A percentile compares a stretch with the other conserved stretches of the same genome.
Conservation (phyloP, 345 rosid genomes). For the Streptanthus diversifolius region DNA sequence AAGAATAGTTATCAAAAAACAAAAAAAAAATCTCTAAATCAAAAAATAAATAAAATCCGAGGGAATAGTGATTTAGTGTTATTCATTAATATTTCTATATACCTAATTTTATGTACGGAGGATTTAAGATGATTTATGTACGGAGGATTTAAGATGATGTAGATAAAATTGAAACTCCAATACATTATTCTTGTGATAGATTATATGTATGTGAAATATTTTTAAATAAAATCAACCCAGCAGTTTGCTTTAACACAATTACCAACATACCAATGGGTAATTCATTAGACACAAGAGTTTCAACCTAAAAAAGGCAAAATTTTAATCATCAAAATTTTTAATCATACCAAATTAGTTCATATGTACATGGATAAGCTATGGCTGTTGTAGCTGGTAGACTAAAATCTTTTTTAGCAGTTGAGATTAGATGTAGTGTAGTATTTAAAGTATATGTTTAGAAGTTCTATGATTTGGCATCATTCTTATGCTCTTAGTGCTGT, state of each 20-base stretch:
- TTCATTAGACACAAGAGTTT: background rate
- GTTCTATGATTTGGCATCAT: slow-evolving; percentile 26
- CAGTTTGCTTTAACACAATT: background rate
- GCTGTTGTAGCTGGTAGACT: background rate
- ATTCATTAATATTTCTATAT: background rate
- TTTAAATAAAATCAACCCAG: background rate
- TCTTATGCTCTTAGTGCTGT: slow-evolving; percentile 21
- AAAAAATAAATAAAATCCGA: too few species aligned
- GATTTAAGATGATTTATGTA: slow-evolving; percentile 5
- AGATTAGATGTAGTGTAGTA: background rate
- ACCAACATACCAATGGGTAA: background rate
- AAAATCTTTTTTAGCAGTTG: background rate
- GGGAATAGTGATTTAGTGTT: background rate
- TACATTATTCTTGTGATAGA: background rate
- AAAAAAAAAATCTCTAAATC: too few species aligned
- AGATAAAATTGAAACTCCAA: background rate
- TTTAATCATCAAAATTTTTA: background rate
- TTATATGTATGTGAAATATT: slow-evolving; percentile 1
- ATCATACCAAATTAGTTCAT: background rate
- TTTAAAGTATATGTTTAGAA: background rate
- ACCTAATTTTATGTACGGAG: slow-evolving; percentile 18
- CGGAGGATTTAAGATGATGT: background rate
- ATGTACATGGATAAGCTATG: background rate
- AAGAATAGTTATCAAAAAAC: too few species aligned
- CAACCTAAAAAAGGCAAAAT: background rate